Evolutionary conservation across 2,329 filamentous ascomycete genomes (phyloP).

Genomic region (Graphilbum sp.): DNA sequence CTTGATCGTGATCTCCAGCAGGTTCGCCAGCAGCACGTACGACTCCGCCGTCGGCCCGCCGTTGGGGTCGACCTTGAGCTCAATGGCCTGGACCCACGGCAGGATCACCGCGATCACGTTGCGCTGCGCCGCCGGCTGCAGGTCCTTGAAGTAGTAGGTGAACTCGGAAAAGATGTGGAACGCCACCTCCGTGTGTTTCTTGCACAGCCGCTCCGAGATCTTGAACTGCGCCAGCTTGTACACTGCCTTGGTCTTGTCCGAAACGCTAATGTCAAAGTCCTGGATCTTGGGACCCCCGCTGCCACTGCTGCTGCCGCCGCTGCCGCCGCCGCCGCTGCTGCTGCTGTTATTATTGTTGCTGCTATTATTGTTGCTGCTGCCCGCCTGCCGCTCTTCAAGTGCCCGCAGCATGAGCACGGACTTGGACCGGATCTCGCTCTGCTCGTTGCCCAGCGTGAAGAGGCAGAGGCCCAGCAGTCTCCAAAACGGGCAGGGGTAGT

Average conservation of each 20-base stretch:
- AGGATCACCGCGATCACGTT: constrained; percentile 90
- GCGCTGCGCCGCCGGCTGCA: constrained; percentile 67
- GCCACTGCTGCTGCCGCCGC: no score
- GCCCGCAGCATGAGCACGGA: constrained; percentile 66
- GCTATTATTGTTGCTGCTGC: no score
- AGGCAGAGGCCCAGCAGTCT: constrained; percentile 75
- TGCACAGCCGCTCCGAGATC: constrained; percentile 77
- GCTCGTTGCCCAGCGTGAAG: constrained; percentile 84
- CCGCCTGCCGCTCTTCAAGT: constrained; percentile 58
- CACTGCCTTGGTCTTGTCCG: constrained; percentile 94
- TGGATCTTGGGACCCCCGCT: constrained; percentile 70
- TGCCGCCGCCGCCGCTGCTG: not conserved
- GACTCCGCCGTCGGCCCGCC: constrained; percentile 81
- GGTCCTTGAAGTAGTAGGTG: constrained; percentile 77
- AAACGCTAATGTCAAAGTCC: constrained; percentile 96
- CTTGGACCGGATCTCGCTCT: constrained; percentile 76
- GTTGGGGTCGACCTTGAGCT: constrained; percentile 80
- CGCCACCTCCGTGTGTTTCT: constrained; percentile 74
- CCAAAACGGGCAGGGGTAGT: constrained; percentile 79
- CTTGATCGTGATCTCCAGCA: constrained; percentile 92
- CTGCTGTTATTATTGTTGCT: no score
- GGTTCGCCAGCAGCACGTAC: constrained; percentile 85
- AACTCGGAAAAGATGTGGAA: constrained; percentile 96
- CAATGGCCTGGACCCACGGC: constrained; percentile 91
- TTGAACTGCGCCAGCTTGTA: constrained; percentile 97